Evolutionary conservation across 2,329 filamentous ascomycete genomes (phyloP).

Genomic region (Zymoseptoria crescenta): DNA sequence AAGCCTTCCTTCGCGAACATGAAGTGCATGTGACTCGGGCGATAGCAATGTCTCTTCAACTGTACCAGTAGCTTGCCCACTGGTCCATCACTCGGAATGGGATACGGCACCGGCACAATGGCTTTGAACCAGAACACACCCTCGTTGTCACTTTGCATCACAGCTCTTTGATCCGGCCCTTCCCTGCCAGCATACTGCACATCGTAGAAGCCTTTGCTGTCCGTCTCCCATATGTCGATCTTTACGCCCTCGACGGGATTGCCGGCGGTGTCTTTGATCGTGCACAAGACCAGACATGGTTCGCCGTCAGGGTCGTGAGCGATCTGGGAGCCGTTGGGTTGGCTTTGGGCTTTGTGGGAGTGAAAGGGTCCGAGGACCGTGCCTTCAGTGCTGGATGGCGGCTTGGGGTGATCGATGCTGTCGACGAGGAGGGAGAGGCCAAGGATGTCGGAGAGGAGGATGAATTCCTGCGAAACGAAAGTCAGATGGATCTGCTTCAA

Average conservation of each 20-base stretch:
- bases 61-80: conserved; percentile 63
- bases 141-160: conserved; percentile 60
- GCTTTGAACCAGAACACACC: conserved; percentile 80
- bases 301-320: conserved; percentile 62
- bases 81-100: conserved; percentile 76
- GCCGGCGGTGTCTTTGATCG: conserved; percentile 56
- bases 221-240: conserved; percentile 80
- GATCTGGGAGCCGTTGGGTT: conserved; percentile 53
- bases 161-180: conserved; percentile 62
- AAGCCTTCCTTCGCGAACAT: conserved; percentile 77
- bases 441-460: conserved; percentile 71
- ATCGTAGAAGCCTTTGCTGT: conserved; percentile 72
- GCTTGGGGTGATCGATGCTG: conserved; percentile 76
- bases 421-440: conserved; percentile 75
- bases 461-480: conserved; percentile 47
- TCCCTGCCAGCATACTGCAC: conserved; percentile 62
- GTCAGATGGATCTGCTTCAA: neutral
- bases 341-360: conserved; percentile 62
- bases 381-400: conserved; percentile 60
- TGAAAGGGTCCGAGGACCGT: conserved; percentile 78
- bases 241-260: conserved; percentile 57
- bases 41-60: conserved; percentile 66
- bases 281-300: conserved; percentile 66
- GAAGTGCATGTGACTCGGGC: conserved; percentile 76
- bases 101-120: conserved; percentile 77